phyloP scores from a whole-genome alignment of 139 green algal species.

The Asterochloris sp. region DNA sequence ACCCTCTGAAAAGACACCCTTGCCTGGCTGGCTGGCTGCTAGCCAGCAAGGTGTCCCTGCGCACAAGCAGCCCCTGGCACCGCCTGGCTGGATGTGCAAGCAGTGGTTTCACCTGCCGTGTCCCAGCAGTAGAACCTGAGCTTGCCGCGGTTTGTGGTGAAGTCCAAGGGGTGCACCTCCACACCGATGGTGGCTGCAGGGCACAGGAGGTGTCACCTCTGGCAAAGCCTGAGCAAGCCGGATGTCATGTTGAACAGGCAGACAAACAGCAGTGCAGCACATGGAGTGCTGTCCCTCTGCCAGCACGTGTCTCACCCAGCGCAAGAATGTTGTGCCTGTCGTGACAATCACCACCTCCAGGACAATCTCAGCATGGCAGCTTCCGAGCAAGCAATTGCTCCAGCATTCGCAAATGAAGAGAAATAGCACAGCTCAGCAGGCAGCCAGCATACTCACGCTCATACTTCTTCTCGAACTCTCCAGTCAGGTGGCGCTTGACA shows the following conservation, averaged over 20 bases:
- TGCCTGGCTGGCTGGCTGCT: too few species aligned
- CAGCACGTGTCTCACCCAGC: too few species aligned
- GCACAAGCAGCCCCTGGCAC: too few species aligned
- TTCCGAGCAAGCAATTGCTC: neutral
- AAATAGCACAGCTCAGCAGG: neutral
- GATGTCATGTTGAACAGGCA: too few species aligned
- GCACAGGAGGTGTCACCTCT: neutral
- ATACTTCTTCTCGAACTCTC: slow-evolving; percentile 99
- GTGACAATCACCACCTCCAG: too few species aligned
- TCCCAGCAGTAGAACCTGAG: slow-evolving; percentile 99
- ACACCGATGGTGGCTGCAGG: slow-evolving; percentile 96
- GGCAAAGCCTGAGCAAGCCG: too few species aligned
- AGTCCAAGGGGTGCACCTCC: slow-evolving; percentile 98
- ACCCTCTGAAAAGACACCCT: too few species aligned
- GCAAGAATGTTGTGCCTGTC: too few species aligned
- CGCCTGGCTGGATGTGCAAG: too few species aligned
- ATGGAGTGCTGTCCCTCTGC: neutral
- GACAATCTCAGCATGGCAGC: too few species aligned
- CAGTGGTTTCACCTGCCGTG: slow-evolving; percentile 60
- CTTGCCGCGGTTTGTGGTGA: slow-evolving; percentile 96
- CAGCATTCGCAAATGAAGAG: neutral
- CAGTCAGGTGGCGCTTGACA: slow-evolving; percentile 98
- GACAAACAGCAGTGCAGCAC: neutral
- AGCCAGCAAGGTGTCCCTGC: too few species aligned
- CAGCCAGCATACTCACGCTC: slow-evolving; percentile 67